Percentiles rank a stretch among this genome's conserved stretches.
Evolutionary conservation across 139 green algal species (phyloP).

Genomic region (Zygnema cylindricum): DNA sequence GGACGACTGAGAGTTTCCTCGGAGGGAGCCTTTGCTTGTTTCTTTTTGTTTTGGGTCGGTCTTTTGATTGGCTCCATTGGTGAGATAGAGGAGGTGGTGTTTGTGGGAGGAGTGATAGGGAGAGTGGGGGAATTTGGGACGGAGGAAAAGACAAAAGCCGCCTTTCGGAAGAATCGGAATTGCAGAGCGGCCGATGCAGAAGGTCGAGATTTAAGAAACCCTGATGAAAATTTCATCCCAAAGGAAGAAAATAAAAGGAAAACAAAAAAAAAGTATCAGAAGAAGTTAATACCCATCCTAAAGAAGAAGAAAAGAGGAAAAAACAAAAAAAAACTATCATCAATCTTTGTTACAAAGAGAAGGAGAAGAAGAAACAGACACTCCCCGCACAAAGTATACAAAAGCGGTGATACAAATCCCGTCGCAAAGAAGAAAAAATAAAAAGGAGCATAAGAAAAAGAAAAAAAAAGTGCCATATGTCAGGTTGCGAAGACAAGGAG

Average conservation of each 20-base stretch:
- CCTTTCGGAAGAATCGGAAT: conserved; percentile 29
- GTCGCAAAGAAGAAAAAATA: no score
- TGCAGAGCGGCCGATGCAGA: conserved; percentile 29
- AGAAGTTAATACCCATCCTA: neutral
- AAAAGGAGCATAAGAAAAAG: neutral
- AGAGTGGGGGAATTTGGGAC: neutral
- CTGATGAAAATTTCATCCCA: no score
- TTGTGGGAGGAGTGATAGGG: neutral
- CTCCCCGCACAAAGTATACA: neutral
- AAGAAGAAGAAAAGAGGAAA: neutral
- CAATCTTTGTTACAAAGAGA: neutral
- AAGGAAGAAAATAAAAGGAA: no score
- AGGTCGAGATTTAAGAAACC: conserved; percentile 5
- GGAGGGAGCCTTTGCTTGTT: neutral
- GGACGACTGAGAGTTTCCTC: neutral
- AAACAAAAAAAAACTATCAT: neutral
- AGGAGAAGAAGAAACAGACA: neutral
- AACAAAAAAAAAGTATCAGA: neutral
- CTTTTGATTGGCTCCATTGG: neutral
- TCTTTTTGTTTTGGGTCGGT: neutral
- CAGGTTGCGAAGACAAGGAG: neutral
- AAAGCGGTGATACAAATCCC: no score
- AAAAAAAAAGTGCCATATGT: neutral
- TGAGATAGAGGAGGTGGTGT: neutral
- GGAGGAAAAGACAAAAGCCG: neutral